Base-by-base conservation (phyloP, 495 filamentous ascomycete species). In the Talaromyces stipitatus region DNA sequence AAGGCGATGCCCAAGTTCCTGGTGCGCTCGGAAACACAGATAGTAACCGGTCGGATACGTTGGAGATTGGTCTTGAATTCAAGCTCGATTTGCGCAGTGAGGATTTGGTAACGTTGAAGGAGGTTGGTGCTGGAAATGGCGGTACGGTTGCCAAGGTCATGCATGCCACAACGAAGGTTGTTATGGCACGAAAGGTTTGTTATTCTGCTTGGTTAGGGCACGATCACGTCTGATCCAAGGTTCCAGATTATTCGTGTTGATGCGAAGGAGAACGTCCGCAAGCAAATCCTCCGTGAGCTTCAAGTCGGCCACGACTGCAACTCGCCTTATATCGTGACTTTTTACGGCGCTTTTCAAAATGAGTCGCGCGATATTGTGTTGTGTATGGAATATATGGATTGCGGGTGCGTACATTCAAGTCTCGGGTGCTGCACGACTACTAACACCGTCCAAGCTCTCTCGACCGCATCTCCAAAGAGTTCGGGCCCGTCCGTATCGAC, bases 311-410 rank as follows among this genome's bases (percentile, higher is more conserved):
- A 96, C 68, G 92, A 96, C 59, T 97, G 94, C 72, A 94, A 96
- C 59, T 96, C 88, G 7, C 89, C 92, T 38, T 90, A 91, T 67
- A 97, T 98, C 63, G 94, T 98, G 23, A 95, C 85, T 12, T 97
- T 97, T 71, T 97, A 97, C 64, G 94, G 94, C 48, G 94, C 94
- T 22, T 97, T 97, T 72, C 81, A 97, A 57, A 96, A 96, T 63
- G 90, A 96, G 62, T 87, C 86, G 46, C 88, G 94, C 60, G 94
- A 97, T 73, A 95, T 98, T 59, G 91, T 97, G 58, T 87, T 98
- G 87, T 98, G 94, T 69, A 98, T 98, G 94, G 94, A 98, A 69
- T 97, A 98, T 66, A 96, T 96, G 91, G 94, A 98, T 76, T 90
- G 91, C 72, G 95, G 95, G 94, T 98, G 82, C 69, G 85, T 12